These are phyloP conservation scores for Pisolithus tinctorius DNA, from an alignment of 768 basidiomycete genomes.

Conservation along the genomic window DNA sequence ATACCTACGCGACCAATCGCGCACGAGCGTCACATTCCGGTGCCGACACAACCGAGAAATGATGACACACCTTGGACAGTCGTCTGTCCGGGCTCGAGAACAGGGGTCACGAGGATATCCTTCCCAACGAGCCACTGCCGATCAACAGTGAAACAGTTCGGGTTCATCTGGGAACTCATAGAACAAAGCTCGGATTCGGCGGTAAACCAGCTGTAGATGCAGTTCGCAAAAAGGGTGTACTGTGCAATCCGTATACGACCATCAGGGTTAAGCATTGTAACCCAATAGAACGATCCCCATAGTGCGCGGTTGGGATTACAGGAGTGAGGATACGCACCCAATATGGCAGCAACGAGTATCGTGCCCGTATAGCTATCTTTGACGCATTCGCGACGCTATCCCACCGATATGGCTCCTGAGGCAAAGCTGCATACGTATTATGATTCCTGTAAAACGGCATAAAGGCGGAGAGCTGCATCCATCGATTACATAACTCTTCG, in stretches of 20 bases:
- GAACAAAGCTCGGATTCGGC: constrained; percentile 67
- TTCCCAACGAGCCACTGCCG: constrained; percentile 67
- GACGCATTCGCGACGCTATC: constrained; percentile 72
- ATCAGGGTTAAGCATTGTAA: no score
- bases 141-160: constrained; percentile 53
- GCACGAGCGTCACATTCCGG: not conserved
- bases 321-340: no score
- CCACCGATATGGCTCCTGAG: constrained; percentile 82
- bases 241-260: no score
- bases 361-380: constrained; percentile 57
- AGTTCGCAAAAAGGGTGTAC: constrained; percentile 72
- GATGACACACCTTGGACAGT: constrained; percentile 51
- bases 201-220: constrained; percentile 60
- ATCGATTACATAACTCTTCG: constrained; percentile 79
- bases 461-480: constrained; percentile 85
- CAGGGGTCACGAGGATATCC: constrained; percentile 71
- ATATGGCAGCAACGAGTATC: constrained; percentile 71
- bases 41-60: not conserved
- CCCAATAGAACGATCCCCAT: no score
- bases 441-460: constrained; percentile 81
- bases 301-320: no score
- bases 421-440: constrained; percentile 53
- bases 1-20: constrained; percentile 34
- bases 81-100: constrained; percentile 59
- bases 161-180: constrained; percentile 72